Base-by-base conservation (phyloP, 495 filamentous ascomycete species). In the Darksidea phi region DNA sequence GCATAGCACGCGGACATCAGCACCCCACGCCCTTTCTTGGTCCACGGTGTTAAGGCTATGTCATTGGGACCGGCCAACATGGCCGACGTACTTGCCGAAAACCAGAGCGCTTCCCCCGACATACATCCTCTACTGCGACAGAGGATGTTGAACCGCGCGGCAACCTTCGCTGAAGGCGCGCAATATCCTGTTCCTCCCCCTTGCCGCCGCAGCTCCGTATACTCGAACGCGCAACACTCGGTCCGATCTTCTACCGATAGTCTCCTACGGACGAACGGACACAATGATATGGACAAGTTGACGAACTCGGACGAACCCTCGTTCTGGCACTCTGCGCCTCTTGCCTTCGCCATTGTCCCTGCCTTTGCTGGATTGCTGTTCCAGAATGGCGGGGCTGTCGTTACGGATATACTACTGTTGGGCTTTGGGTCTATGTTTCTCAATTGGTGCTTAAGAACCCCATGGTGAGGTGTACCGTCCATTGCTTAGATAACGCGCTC, bases 391-490 rank as follows among this genome's bases (percentile, higher is more conserved):
- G 85, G 86, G 63, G 79, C 84, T 2, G 79, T 96, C 55, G 81
- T 91, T 36, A 96, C 92, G 1, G 94, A 98, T 68, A 72, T 94
- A 8, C 87, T 91, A 23, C 78, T 97, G 46, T 74, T 98, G 25
- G 81, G 80, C 5, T 68, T 98, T 49, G 87, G 87, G 0, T 88
- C 86, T 0, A 80, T 97, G 5, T 96, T 97, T 65, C 77, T 98
- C 52, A 93, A 97, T 71, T 97, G 91, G 93, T 91, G 89, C 18
- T 86, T 97, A 6, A 86, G 89, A 55, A 74, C 91, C 56, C 95
- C 94, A 67, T 98, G 94, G 93, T 91, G 76, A 69, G 61, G 11
- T n/a, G n/a, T 7, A n/a, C 0, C 1, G 25, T 21, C 24, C 20
- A 12, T 38, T 11, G 5, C 20, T 4, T 25, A 23, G 63, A 26